Percentiles rank a stretch among this genome's conserved stretches.
phyloP scores from a whole-genome alignment of 345 rosid species.

The Reutealis trisperma region DNA sequence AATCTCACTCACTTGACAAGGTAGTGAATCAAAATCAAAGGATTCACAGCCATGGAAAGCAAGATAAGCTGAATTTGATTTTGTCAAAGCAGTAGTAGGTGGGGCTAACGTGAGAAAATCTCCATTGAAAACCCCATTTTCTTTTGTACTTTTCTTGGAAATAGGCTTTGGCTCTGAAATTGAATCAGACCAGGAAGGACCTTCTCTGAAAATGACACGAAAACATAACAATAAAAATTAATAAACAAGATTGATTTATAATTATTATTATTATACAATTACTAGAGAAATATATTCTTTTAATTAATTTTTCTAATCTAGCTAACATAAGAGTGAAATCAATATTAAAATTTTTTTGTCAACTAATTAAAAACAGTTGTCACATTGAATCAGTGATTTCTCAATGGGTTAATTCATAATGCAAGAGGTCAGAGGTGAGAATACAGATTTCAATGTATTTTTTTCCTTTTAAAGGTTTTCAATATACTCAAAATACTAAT shows the following conservation, averaged over 20 bases:
- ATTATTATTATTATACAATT: neutral
- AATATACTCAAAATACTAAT: no score
- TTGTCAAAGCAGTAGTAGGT: slow-evolving; percentile 26
- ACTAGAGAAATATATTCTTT: neutral
- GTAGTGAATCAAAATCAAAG: slow-evolving; percentile 34
- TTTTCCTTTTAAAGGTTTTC: no score
- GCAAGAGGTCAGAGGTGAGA: no score
- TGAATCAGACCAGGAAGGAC: slow-evolving; percentile 29
- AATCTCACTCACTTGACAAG: slow-evolving; percentile 42
- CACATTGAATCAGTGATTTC: no score
- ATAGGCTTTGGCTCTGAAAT: slow-evolving; percentile 30
- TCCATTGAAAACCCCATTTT: slow-evolving; percentile 27
- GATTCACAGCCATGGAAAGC: slow-evolving; percentile 19
- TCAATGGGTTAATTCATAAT: no score
- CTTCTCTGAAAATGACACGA: slow-evolving; percentile 32
- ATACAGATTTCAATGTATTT: no score
- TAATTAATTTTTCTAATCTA: no score
- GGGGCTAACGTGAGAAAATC: slow-evolving; percentile 56
- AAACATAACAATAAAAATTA: neutral
- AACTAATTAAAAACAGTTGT: no score
- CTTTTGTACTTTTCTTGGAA: slow-evolving; percentile 27
- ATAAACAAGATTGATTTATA: neutral
- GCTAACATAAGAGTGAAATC: neutral
- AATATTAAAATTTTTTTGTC: no score
- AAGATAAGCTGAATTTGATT: slow-evolving; percentile 18